Evolutionary conservation across 2,329 filamentous ascomycete species (phyloP), one percentile per base, ranked within the genome.

Genomic region (Aspergillus japonicus): DNA sequence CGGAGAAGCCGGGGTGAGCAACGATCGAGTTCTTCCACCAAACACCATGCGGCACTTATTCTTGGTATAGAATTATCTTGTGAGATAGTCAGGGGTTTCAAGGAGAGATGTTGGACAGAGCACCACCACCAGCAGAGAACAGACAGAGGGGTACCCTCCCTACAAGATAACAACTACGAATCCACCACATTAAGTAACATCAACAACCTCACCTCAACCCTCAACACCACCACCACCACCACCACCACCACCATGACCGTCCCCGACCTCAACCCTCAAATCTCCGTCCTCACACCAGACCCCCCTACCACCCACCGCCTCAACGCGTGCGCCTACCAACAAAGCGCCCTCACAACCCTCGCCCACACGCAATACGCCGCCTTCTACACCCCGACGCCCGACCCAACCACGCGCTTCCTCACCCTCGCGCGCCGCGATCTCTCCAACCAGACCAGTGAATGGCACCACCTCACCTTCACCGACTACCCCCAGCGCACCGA

Each of bases 241-340:
- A 44, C 2, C 14, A 44, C 16, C 5, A n/a, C 14, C 5, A 44
- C 1, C 39, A 44, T 21, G 2, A 21, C n/a, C 19, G 48, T 48
- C 26, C 6, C 11, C 42, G 14, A 23, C 23, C n/a, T 24, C 42
- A 1, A 21, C 19, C 10, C 29, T 12, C 14, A 35, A 24, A 1
- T 2, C 26, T 35, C 33, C 33, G 16, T 35, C 42, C 53, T 55
- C n/a, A 11, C 42, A 6, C 42, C 16, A 14, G 53, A 55, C 44
- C 44, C 53, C 42, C 14, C 47, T 5, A 55, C 44, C n/a, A 48
- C 42, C 24, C 53, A 55, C 19, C 53, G 53, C 11, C 26, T 55
- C 10, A 55, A 55, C 19, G 42, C 53, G 26, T 55, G 53, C 42
- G 53, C 53, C 8, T 55, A 55, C 44, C 53, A 55, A 21, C 53